These are phyloP conservation scores for Phialophora chinensis DNA, from an alignment of 2,329 filamentous ascomycete genomes.

Conservation along the genomic window DNA sequence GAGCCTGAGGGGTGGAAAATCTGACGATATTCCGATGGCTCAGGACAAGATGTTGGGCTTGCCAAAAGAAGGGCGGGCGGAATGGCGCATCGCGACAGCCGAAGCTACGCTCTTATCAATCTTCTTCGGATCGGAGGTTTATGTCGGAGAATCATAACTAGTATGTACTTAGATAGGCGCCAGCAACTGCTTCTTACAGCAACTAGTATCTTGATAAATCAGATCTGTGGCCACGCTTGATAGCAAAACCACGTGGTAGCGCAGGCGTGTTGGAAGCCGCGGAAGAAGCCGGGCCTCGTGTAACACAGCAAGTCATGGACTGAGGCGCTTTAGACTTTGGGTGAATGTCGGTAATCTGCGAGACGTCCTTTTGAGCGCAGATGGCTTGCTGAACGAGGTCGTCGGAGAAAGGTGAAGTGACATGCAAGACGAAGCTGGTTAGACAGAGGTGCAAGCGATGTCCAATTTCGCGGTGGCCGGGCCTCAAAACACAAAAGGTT, in stretches of 20 bases:
- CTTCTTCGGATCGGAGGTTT: neutral
- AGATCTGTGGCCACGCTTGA: constrained; percentile 8
- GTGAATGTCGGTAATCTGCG: constrained; percentile 30
- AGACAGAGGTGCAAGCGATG: neutral
- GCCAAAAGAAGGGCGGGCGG: neutral
- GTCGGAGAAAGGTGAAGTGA: neutral
- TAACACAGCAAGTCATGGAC: neutral
- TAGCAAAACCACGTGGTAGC: constrained; percentile 1
- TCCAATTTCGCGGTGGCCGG: constrained; percentile 12
- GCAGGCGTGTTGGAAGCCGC: neutral
- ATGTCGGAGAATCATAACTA: neutral
- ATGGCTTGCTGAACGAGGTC: constrained; percentile 15
- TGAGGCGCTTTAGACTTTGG: constrained; percentile 2
- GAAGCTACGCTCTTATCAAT: neutral
- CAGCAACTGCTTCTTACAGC: neutral
- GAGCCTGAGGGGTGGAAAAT: neutral
- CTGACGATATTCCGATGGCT: neutral
- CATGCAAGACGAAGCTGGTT: neutral
- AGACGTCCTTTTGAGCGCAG: constrained; percentile 4
- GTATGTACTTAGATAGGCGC: neutral
- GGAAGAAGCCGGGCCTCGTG: neutral
- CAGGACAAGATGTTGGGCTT: neutral
- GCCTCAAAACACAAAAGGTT: neutral
- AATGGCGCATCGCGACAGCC: neutral
- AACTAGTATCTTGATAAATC: too few species aligned